A percentile compares a stretch with the other conserved stretches of the same genome.
Evolutionary conservation across 805 yeast genomes (phyloP).

Genomic region (Candida peoriensis): DNA sequence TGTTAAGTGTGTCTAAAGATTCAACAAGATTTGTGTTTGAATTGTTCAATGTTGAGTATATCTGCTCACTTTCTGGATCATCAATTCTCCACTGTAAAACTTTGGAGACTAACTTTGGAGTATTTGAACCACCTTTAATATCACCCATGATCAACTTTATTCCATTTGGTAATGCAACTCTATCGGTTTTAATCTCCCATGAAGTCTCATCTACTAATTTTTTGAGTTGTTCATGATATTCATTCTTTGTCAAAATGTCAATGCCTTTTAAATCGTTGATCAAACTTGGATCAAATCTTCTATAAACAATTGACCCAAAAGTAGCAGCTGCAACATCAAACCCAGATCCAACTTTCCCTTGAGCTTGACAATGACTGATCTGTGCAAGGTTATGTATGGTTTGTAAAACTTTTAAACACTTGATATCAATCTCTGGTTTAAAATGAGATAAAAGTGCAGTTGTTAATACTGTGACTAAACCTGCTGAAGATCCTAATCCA

Average conservation of each 20-base stretch:
- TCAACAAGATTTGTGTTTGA: slow-evolving; percentile 57
- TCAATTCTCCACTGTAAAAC: slow-evolving; percentile 65
- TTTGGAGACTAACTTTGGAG: slow-evolving; percentile 80
- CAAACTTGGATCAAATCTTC: slow-evolving; percentile 61
- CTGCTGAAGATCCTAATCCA: slow-evolving; percentile 95
- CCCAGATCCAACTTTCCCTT: slow-evolving; percentile 93
- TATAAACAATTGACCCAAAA: slow-evolving; percentile 81
- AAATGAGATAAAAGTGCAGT: slow-evolving; percentile 59
- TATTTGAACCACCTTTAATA: slow-evolving; percentile 86
- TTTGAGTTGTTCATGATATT: slow-evolving; percentile 28
- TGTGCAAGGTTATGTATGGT: slow-evolving; percentile 83
- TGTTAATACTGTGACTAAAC: slow-evolving; percentile 75
- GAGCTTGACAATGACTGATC: slow-evolving; percentile 88
- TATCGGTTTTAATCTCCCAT: slow-evolving; percentile 59
- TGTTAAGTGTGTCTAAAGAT: slow-evolving; percentile 38
- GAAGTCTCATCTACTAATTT: slow-evolving; percentile 35
- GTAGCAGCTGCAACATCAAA: slow-evolving; percentile 96
- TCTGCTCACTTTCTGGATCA: slow-evolving; percentile 41
- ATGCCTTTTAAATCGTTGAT: slow-evolving; percentile 34
- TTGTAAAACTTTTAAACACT: slow-evolving; percentile 19
- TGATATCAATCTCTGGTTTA: slow-evolving; percentile 28
- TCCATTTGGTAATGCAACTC: slow-evolving; percentile 62
- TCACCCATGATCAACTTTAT: slow-evolving; percentile 86
- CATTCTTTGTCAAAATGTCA: slow-evolving; percentile 19
- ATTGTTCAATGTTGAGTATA: slow-evolving; percentile 52